A percentile compares a stretch with the other conserved stretches of the same genome.
Evolutionary conservation across 192 early-diverging fungal species (phyloP).

Genomic region (Coemansia sp.): DNA sequence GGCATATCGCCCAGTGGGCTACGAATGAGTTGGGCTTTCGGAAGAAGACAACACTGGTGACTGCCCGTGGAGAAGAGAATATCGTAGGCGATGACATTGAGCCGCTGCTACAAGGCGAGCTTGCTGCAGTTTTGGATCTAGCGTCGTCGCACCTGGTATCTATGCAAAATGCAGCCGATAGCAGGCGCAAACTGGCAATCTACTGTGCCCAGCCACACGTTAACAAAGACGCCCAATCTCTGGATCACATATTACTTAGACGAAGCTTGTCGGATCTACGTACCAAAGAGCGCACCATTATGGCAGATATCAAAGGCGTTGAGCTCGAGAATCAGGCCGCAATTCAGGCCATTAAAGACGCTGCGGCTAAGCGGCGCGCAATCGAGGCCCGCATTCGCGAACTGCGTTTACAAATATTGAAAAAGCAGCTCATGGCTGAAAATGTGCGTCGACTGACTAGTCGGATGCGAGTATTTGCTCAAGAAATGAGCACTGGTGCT

Average conservation of each 20-base stretch:
- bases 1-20: slow-evolving; percentile 42
- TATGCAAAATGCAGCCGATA: slow-evolving; percentile 18
- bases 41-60: slow-evolving; percentile 39
- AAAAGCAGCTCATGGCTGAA: slow-evolving; percentile 41
- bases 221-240: slow-evolving; percentile 1
- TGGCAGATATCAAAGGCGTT: slow-evolving; percentile 13
- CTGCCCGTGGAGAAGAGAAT: slow-evolving; percentile 46
- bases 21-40: slow-evolving; percentile 50
- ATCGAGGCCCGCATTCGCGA: slow-evolving; percentile 27
- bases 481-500: slow-evolving; percentile 27
- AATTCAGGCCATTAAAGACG: slow-evolving; percentile 27
- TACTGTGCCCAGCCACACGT: slow-evolving; percentile 18
- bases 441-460: slow-evolving; percentile 20
- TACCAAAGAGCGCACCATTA: slow-evolving; percentile 8
- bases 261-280: slow-evolving; percentile 8
- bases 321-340: slow-evolving; percentile 26
- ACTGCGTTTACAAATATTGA: slow-evolving; percentile 34
- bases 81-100: slow-evolving; percentile 31
- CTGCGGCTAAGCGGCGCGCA: slow-evolving; percentile 21
- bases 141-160: slow-evolving; percentile 38
- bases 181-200: slow-evolving; percentile 20
- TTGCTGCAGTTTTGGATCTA: slow-evolving; percentile 29
- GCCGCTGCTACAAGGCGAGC: slow-evolving; percentile 46
- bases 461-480: slow-evolving; percentile 27
- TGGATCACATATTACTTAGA: slow-evolving; percentile 17